Percentiles rank a stretch among this genome's conserved stretches.
These are phyloP conservation scores for Talaromyces borbonicus DNA, from an alignment of 495 filamentous ascomycete species.

Conservation along the genomic window DNA sequence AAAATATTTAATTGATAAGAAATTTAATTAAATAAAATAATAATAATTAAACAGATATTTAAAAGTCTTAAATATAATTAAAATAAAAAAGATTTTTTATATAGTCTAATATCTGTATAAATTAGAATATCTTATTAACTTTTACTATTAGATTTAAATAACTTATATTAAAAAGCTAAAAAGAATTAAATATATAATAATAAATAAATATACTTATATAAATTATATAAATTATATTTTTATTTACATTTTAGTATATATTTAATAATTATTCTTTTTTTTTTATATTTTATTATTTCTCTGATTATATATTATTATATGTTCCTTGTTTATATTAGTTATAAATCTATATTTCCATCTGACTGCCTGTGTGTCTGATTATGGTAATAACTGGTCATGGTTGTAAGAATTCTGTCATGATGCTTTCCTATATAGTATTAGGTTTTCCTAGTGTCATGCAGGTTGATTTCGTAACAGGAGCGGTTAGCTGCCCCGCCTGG, in stretches of 20 bases:
- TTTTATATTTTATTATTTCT: not conserved
- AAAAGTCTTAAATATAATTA: too few species aligned
- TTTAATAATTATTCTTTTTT: not conserved
- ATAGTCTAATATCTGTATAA: too few species aligned
- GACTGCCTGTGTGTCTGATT: not conserved
- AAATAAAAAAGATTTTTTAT: too few species aligned
- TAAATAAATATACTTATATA: too few species aligned
- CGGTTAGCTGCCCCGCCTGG: too few species aligned
- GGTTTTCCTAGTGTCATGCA: not conserved
- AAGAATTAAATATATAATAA: too few species aligned
- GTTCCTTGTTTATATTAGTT: not conserved
- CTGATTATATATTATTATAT: not conserved
- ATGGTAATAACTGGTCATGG: not conserved
- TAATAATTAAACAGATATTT: not conserved
- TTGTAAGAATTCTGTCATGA: not conserved
- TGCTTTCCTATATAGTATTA: not conserved
- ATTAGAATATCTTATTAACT: too few species aligned
- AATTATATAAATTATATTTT: too few species aligned
- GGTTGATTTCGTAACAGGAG: too few species aligned
- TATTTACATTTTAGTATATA: not conserved
- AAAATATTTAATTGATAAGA: not conserved
- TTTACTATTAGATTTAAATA: too few species aligned
- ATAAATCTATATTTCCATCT: not conserved
- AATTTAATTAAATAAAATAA: not conserved
- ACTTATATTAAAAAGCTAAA: too few species aligned